phyloP scores from a whole-genome alignment of 1,139 yeast genomes.

The Suhomyces wounanorum region DNA sequence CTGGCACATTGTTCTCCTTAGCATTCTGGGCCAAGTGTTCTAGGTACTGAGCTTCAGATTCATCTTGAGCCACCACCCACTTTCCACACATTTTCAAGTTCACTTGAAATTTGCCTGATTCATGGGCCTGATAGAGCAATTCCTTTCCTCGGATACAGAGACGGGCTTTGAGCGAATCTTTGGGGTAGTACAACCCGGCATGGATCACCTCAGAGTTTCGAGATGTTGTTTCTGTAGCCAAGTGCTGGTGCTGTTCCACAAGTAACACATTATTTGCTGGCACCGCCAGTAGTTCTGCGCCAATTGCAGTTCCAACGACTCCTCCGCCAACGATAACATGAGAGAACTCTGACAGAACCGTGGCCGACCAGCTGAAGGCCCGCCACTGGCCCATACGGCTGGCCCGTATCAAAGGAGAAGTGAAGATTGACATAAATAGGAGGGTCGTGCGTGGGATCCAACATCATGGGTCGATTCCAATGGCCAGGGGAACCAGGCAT shows the following conservation, averaged over 20 bases:
- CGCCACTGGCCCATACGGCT: not conserved
- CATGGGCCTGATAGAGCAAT: slow-evolving; percentile 54
- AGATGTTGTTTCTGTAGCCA: slow-evolving; percentile 82
- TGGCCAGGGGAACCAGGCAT: not conserved
- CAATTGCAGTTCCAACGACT: slow-evolving; percentile 81
- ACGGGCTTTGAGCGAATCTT: slow-evolving; percentile 61
- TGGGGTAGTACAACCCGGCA: slow-evolving; percentile 85
- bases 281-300: slow-evolving; percentile 58
- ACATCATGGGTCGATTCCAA: not conserved
- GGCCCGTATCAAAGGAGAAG: not conserved
- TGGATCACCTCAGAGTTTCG: slow-evolving; percentile 91
- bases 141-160: slow-evolving; percentile 77
- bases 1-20: slow-evolving; percentile 54
- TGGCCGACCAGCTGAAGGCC: not conserved
- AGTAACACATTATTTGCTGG: slow-evolving; percentile 55
- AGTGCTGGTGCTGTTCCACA: slow-evolving; percentile 62
- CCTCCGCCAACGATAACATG: slow-evolving; percentile 90
- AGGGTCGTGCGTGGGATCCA: not conserved
- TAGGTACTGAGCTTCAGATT: slow-evolving; percentile 59
- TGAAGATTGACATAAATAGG: not conserved
- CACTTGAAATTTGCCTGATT: slow-evolving; percentile 49
- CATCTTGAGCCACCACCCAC: slow-evolving; percentile 84
- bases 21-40: slow-evolving; percentile 54
- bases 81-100: slow-evolving; percentile 72
- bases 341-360: slow-evolving; percentile 55